Evolutionary conservation across 306 rosid genomes (phyloP), one percentile per base, ranked within the genome.

Genomic region (Parietaria judaica): DNA sequence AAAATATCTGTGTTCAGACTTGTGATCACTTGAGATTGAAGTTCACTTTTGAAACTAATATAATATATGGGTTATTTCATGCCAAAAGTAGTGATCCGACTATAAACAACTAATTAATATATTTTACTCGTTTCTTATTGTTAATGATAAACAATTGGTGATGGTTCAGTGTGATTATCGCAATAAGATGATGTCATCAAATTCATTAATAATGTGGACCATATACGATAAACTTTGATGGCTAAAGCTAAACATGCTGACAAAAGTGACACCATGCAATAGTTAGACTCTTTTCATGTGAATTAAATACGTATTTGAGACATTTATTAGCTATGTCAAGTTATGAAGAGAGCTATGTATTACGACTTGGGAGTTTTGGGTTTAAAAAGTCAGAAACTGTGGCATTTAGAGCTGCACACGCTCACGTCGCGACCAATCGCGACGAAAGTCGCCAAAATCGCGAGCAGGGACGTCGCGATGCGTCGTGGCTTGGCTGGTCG

Each of bases 201-300:
- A 49, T 49, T 4, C 53, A 49, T 49, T 57, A 57, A 57, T 57
- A 57, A 35, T 38, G 38, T 35, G 50, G 50, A 59, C 63, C 63
- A 59, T n/a, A 59, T 58, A 14, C n/a, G 45, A 11, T 14, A 58
- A 39, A 11, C 62, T 14, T 57, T 3, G 39, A 58, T 49, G 53
- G n/a, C 45, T 37, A 8, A 58, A 11, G 62, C 31, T 3, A 34
- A 7, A 58, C 44, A 13, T 39, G 14, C 1, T 49, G 53, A n/a
- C 53, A 49, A 11, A 49, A 49, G 13, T 49, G 15, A 49, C 14
- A 49, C 4, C 53, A 49, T 35, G 5, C 1, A 4, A 9, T 23
- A 31, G 34, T 34, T 16, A 31, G 45, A 49, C 15, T 49, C 60
- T 41, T 8, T 41, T 41, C 9, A 5, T 41, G 45, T 41, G 45